A percentile compares a stretch with the other conserved stretches of the same genome.
phyloP scores from a whole-genome alignment of 345 rosid species.

The Camelina neglecta region DNA sequence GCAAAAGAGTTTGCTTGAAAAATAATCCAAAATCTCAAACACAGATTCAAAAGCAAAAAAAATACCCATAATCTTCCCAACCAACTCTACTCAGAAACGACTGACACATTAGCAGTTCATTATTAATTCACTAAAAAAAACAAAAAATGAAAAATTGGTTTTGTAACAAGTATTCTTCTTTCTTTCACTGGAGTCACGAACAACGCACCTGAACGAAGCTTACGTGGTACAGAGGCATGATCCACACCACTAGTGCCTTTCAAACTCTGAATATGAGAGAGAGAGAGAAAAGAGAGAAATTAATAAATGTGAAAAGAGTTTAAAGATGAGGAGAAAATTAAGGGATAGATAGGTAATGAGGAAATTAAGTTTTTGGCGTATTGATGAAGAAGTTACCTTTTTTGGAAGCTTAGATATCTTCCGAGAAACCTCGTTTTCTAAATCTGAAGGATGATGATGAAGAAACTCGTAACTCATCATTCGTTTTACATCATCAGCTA shows the following conservation, averaged over 20 bases:
- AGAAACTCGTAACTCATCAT: conserved; percentile 53
- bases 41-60: conserved; percentile 38
- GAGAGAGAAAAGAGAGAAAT: neutral
- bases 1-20: conserved; percentile 59
- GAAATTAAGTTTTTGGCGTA: conserved; percentile 1
- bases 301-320: neutral
- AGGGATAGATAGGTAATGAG: neutral
- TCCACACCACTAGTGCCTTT: conserved; percentile 61
- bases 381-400: conserved; percentile 49
- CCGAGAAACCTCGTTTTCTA: conserved; percentile 37
- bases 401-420: conserved; percentile 61
- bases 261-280: conserved; percentile 43
- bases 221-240: conserved; percentile 88
- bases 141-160: conserved; percentile 5
- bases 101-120: conserved; percentile 33
- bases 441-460: conserved; percentile 29
- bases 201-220: conserved; percentile 89
- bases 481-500: conserved; percentile 45
- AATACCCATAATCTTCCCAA: conserved; percentile 59
- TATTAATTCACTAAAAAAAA: neutral
- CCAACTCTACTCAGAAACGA: conserved; percentile 35
- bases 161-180: neutral
- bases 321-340: neutral
- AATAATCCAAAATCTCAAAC: conserved; percentile 45
- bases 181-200: conserved; percentile 35